These are phyloP conservation scores for Erythrophleum fordii DNA, from an alignment of 306 rosid species.

Conservation along the genomic window DNA sequence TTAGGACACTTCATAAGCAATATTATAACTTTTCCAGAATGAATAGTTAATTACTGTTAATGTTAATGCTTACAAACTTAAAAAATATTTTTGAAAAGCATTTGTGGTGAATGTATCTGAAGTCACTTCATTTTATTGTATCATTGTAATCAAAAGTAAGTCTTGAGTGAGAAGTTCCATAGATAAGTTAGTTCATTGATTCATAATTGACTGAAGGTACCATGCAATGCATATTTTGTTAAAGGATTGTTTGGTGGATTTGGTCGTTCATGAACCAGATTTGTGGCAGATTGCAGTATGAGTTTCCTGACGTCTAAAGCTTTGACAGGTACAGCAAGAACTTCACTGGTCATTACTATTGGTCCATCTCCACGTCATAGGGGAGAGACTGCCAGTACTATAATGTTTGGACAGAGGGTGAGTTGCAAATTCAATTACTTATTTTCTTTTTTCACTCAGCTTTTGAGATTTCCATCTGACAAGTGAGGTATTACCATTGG, in stretches of 20 bases:
- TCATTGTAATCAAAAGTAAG: constrained; percentile 25
- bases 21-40: constrained; percentile 10
- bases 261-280: neutral
- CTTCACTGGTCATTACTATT: constrained; percentile 88
- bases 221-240: constrained; percentile 31
- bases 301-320: constrained; percentile 42
- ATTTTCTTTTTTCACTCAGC: constrained; percentile 20
- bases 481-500: constrained; percentile 1
- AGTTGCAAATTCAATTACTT: constrained; percentile 41
- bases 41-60: neutral
- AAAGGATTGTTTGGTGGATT: neutral
- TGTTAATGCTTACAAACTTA: constrained; percentile 14
- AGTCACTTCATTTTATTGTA: constrained; percentile 14
- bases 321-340: constrained; percentile 92
- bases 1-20: neutral
- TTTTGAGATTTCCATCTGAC: constrained; percentile 10
- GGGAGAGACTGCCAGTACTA: constrained; percentile 98
- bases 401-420: constrained; percentile 99
- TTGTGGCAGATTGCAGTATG: constrained; percentile 21
- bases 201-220: constrained; percentile 24
- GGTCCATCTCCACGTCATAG: constrained; percentile 98
- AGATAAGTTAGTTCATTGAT: neutral
- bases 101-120: constrained; percentile 26
- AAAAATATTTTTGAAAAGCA: constrained; percentile 1
- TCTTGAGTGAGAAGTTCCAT: constrained; percentile 15